These are phyloP conservation scores for Lathyrus oleraceus DNA, from an alignment of 306 rosid genomes.

Conservation along the genomic window DNA sequence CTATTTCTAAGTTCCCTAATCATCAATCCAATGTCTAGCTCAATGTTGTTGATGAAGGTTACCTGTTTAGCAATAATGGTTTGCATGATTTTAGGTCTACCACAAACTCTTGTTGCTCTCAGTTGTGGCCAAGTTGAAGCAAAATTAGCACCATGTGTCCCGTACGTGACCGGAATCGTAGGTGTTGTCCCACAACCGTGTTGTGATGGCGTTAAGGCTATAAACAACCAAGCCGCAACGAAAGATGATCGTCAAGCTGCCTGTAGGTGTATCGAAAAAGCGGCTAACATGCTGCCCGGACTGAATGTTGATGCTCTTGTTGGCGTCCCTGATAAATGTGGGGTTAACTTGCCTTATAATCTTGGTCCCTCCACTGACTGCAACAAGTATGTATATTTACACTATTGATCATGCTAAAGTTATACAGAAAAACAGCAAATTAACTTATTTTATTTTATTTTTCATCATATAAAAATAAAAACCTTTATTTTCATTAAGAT, in stretches of 20 bases:
- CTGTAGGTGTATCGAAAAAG: slow-evolving; percentile 18
- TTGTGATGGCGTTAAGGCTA: neutral
- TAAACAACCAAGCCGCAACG: slow-evolving; percentile 10
- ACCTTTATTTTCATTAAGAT: no score
- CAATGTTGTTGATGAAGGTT: neutral
- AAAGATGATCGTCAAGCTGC: slow-evolving; percentile 26
- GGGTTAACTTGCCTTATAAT: slow-evolving; percentile 22
- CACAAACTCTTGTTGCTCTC: neutral
- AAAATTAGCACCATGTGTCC: neutral
- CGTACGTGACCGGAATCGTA: neutral
- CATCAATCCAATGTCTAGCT: slow-evolving; percentile 22
- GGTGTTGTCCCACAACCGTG: slow-evolving; percentile 3
- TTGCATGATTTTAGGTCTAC: slow-evolving; percentile 11
- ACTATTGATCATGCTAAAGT: no score
- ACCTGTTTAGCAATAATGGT: neutral
- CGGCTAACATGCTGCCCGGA: neutral
- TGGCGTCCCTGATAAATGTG: slow-evolving; percentile 25
- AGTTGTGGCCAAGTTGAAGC: neutral
- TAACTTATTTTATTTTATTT: no score
- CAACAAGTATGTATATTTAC: slow-evolving; percentile 1
- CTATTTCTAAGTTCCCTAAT: neutral
- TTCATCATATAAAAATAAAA: no score
- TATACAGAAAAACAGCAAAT: no score
- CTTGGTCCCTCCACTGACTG: slow-evolving; percentile 49
- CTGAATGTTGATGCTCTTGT: neutral